phyloP scores from a whole-genome alignment of 2,329 filamentous ascomycete species.

The Delphinella strobiligena region DNA sequence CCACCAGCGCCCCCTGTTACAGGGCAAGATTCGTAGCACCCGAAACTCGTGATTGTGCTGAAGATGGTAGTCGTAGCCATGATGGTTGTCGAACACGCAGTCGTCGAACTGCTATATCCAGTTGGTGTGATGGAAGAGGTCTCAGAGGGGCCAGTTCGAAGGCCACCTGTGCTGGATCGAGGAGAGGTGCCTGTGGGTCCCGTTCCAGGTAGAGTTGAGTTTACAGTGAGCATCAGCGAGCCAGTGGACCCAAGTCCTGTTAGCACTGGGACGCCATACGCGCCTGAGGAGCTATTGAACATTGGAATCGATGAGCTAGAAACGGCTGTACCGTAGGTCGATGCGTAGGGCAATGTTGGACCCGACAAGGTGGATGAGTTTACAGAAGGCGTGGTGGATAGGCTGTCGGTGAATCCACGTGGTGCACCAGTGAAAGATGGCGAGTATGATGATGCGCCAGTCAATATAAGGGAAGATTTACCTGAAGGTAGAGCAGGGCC shows the following conservation, averaged over 20 bases:
- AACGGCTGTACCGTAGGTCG: too few species aligned
- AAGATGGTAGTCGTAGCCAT: slow-evolving; percentile 5
- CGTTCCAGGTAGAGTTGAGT: neutral
- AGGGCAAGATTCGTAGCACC: slow-evolving; percentile 11
- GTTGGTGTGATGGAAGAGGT: neutral
- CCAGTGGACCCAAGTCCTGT: neutral
- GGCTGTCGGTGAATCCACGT: neutral
- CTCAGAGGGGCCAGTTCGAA: slow-evolving; percentile 3
- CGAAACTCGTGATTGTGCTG: slow-evolving; percentile 4
- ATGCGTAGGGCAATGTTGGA: neutral
- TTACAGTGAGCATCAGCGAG: neutral
- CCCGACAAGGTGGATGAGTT: neutral
- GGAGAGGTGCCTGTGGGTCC: slow-evolving; percentile 2
- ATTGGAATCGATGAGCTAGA: too few species aligned
- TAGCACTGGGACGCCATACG: neutral
- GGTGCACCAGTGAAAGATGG: neutral
- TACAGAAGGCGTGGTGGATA: neutral
- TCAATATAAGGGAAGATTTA: neutral
- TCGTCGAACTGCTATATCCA: slow-evolving; percentile 1
- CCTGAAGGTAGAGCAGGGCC: too few species aligned
- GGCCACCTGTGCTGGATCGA: slow-evolving; percentile 1
- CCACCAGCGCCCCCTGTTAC: slow-evolving; percentile 5
- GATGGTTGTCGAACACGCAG: slow-evolving; percentile 1
- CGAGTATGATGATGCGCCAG: neutral
- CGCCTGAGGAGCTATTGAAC: neutral